Base-by-base conservation (phyloP, 768 basidiomycete genomes). In the Pisolithus marmoratus region DNA sequence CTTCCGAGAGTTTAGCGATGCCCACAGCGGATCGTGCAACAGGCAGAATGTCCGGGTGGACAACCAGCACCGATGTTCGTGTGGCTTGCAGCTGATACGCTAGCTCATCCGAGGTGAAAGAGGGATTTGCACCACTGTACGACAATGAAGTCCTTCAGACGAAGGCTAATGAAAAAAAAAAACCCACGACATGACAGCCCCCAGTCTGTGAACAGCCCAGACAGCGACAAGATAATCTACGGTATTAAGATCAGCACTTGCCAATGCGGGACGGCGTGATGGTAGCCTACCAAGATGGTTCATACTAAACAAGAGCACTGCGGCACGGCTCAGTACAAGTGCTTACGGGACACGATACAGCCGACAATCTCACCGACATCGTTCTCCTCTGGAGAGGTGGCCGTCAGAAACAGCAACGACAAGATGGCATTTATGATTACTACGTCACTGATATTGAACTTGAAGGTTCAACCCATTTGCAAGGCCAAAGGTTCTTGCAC, bases 201-300 rank as follows among this genome's bases (percentile, higher is more conserved):
- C 82, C 15, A 84, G 69, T 44, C 73, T 70, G 56, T 84, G 82
- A 5, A 70, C 67, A 1, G 82, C 82, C 73, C 81, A 81, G 22
- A 79, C 73, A 2, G 73, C 77, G 36, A 82, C 65, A 2, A 79
- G 72, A 56, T 81, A 80, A 68, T 84, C 76, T 84, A 54, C 5
- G 11, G 5, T 24, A 19, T 48, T 41, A 46, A 24, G 36, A 37
- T 20, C 19, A 42, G 20, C 27, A 42, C 26, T 38, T 17, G 23
- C 34, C 14, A 46, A 37, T 19, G 51, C 12, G 38, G 1, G 27
- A 4, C 7, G n/a, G 15, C 24, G 15, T 38, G 48, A 12, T 27
- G 60, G n/a, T n/a, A n/a, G n/a, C 74, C 38, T 55, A 81, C 83
- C 84, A 40, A 85, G 62, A 58, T 85, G 82, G 61, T 88, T 88